Conservation (phyloP, 1,139 yeast species). For the Debaryomyces psychrophilus region DNA sequence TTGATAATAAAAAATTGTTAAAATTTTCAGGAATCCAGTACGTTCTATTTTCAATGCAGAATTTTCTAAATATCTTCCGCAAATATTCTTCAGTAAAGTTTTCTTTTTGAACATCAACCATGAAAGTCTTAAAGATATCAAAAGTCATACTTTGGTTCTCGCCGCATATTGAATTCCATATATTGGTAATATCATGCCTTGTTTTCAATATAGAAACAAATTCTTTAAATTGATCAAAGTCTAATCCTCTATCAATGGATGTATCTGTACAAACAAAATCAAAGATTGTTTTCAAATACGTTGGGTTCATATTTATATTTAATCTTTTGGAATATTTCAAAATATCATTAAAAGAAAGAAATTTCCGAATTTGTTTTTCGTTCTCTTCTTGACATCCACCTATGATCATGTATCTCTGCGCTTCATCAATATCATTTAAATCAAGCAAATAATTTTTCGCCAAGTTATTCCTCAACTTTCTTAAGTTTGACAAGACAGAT, state of each 20-base stretch:
- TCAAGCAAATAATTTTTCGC: slow-evolving; percentile 38
- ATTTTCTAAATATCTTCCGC: slow-evolving; percentile 47
- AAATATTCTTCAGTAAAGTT: slow-evolving; percentile 28
- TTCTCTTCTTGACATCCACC: slow-evolving; percentile 21
- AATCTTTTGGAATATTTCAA: slow-evolving; percentile 64
- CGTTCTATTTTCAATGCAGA: slow-evolving; percentile 30
- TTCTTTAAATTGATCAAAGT: slow-evolving; percentile 70
- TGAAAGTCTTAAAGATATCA: slow-evolving; percentile 49
- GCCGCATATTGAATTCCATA: slow-evolving; percentile 30
- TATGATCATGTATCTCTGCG: slow-evolving; percentile 27
- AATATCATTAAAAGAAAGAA: slow-evolving; percentile 69
- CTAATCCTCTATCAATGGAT: slow-evolving; percentile 34
- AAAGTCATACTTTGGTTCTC: slow-evolving; percentile 46
- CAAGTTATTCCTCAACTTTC: slow-evolving; percentile 37
- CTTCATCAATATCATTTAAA: slow-evolving; percentile 30
- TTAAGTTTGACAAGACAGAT: slow-evolving; percentile 58
- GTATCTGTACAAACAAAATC: slow-evolving; percentile 45
- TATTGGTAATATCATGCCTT: slow-evolving; percentile 34
- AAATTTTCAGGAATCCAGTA: slow-evolving; percentile 54
- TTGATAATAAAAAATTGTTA: slow-evolving; percentile 54
- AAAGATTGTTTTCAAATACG: slow-evolving; percentile 42
- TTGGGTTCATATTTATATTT: slow-evolving; percentile 59
- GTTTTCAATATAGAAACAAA: slow-evolving; percentile 59
- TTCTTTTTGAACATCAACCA: slow-evolving; percentile 57
- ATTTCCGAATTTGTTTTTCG: slow-evolving; percentile 29